A percentile compares a stretch with the other conserved stretches of the same genome.
Evolutionary conservation across 140 eudicot genomes (phyloP).

Genomic region (Ambrosia hybrid): DNA sequence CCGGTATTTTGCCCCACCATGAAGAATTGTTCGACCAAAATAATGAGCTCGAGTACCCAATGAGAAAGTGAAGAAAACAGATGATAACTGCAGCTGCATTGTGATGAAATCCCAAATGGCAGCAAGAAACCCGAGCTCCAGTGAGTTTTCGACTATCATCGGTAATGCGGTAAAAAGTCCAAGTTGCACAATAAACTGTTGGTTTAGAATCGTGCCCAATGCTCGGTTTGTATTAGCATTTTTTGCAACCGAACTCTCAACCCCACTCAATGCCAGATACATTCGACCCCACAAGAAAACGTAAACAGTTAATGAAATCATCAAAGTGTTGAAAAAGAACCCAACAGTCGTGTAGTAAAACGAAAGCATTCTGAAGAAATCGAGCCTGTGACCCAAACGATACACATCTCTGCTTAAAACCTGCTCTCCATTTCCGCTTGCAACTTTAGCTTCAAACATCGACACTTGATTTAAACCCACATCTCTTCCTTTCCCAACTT

Average conservation of each 20-base stretch:
- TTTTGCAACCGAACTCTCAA: slow-evolving; percentile 48
- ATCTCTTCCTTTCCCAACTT: slow-evolving; percentile 93
- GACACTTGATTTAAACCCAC: slow-evolving; percentile 89
- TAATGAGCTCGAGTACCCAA: slow-evolving; percentile 89
- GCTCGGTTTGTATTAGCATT: slow-evolving; percentile 54
- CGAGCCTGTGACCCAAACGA: slow-evolving; percentile 85
- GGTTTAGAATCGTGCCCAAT: slow-evolving; percentile 75
- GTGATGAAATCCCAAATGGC: slow-evolving; percentile 86
- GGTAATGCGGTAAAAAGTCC: slow-evolving; percentile 93
- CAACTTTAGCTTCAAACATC: slow-evolving; percentile 95
- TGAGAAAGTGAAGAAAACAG: slow-evolving; percentile 79
- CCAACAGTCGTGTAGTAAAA: slow-evolving; percentile 88
- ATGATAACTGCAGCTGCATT: slow-evolving; percentile 79
- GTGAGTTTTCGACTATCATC: slow-evolving; percentile 81
- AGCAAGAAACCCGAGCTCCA: slow-evolving; percentile 82
- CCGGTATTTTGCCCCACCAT: slow-evolving; percentile 88
- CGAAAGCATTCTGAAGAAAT: slow-evolving; percentile 84
- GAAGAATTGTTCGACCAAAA: slow-evolving; percentile 89
- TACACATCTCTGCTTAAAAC: slow-evolving; percentile 81
- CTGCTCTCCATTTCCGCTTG: slow-evolving; percentile 94
- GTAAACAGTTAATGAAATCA: slow-evolving; percentile 75
- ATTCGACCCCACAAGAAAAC: slow-evolving; percentile 89
- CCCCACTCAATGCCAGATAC: slow-evolving; percentile 77
- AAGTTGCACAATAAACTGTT: slow-evolving; percentile 73
- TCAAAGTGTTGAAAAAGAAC: slow-evolving; percentile 71